Evolutionary conservation across 768 basidiomycete species (phyloP).

Genomic region (Suillus occidentalis): DNA sequence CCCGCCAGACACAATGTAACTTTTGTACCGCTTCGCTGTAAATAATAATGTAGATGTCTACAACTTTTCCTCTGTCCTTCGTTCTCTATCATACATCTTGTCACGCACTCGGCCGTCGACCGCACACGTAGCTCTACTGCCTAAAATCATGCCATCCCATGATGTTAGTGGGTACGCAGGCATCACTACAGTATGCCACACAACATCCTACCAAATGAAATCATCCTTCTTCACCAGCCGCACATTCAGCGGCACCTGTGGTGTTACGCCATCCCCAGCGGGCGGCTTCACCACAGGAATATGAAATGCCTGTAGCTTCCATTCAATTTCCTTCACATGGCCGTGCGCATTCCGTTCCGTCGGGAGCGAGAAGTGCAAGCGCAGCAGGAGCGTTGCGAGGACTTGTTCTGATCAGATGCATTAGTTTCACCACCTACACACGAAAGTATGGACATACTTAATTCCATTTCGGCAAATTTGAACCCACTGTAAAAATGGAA

Average conservation of each 20-base stretch:
- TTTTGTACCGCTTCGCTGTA: background rate
- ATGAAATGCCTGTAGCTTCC: conserved; percentile 26
- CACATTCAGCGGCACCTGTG: conserved; percentile 9
- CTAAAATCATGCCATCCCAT: background rate
- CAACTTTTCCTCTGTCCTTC: background rate
- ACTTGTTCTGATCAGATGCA: background rate
- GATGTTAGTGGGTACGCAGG: background rate
- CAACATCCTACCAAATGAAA: background rate
- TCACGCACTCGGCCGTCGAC: background rate
- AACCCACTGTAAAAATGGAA: background rate
- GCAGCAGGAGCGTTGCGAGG: background rate
- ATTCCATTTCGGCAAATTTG: conserved; percentile 3
- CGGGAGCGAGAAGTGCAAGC: conserved; percentile 25
- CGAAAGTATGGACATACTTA: background rate
- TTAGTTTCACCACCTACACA: background rate
- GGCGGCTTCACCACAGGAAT: conserved; percentile 27
- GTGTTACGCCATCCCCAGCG: conserved; percentile 21
- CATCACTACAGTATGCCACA: background rate
- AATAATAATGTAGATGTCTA: background rate
- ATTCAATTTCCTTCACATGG: conserved; percentile 26
- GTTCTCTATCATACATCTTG: background rate
- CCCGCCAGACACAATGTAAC: background rate
- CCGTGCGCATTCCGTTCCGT: conserved; percentile 2
- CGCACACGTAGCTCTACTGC: background rate
- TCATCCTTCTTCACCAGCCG: background rate